Percentiles rank a stretch among this genome's conserved stretches.
phyloP scores from a whole-genome alignment of 176 grass and related monocot species.

The Aegilops bicornis region DNA sequence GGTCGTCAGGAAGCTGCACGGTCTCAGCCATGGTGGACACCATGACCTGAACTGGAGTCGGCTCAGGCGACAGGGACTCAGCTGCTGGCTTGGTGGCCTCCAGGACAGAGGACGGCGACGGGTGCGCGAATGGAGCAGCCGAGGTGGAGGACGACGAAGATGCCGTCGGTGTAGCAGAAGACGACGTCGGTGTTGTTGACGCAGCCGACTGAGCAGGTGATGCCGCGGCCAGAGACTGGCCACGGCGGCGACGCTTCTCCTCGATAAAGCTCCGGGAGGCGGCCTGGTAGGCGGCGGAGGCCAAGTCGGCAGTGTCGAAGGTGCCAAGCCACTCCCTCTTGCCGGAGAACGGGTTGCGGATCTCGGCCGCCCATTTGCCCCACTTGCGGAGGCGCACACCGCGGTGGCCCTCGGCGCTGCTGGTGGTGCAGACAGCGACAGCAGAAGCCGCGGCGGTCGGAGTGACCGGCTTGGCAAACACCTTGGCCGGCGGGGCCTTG shows the following conservation, averaged over 20 bases:
- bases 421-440: constrained; percentile 6
- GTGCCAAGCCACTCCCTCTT: constrained; percentile 89
- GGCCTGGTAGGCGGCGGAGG: constrained; percentile 59
- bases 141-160: constrained; percentile 41
- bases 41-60: not conserved
- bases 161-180: constrained; percentile 32
- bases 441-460: not conserved
- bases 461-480: not conserved
- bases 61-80: not conserved
- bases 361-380: constrained; percentile 96
- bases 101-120: constrained; percentile 54
- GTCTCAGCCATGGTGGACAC: not conserved
- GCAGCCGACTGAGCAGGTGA: not conserved
- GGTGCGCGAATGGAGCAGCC: constrained; percentile 33
- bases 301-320: constrained; percentile 61
- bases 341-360: constrained; percentile 80
- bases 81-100: not conserved
- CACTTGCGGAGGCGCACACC: constrained; percentile 81
- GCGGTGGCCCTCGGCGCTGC: constrained; percentile 40
- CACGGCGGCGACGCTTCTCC: constrained; percentile 53
- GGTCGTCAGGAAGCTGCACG: constrained; percentile 27
- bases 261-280: constrained; percentile 56
- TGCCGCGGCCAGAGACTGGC: not conserved
- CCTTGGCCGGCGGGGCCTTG: not conserved
- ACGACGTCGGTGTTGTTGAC: constrained; percentile 24